Conservation (phyloP, 2,329 filamentous ascomycete species). For the Conoideocrella luteorostrata region DNA sequence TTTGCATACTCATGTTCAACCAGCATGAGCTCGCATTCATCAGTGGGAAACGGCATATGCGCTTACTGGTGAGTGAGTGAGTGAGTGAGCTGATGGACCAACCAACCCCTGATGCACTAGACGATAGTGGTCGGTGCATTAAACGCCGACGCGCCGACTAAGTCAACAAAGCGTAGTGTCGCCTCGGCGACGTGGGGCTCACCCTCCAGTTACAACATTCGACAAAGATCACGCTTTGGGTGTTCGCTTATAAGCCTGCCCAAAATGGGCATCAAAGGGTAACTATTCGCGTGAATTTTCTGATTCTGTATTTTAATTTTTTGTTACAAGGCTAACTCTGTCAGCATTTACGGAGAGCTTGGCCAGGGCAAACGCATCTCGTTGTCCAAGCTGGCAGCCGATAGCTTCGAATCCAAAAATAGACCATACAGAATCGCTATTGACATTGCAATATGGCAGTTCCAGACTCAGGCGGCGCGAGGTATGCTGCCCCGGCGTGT, state of each 20-base stretch:
- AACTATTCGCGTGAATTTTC: background rate
- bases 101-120: background rate
- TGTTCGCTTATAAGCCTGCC: background rate
- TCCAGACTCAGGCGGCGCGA: conserved; percentile 79
- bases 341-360: conserved; percentile 84
- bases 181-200: conserved; percentile 24
- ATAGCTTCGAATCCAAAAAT: conserved; percentile 63
- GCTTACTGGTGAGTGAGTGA: too few relatives aligned
- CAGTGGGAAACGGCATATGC: too few relatives aligned
- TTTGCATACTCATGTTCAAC: too few relatives aligned
- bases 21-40: too few relatives aligned
- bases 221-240: background rate
- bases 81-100: too few relatives aligned
- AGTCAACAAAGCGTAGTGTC: conserved; percentile 20
- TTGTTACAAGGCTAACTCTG: conserved; percentile 5
- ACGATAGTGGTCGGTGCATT: conserved; percentile 7
- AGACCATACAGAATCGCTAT: conserved; percentile 81
- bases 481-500: too few relatives aligned
- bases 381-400: conserved; percentile 73
- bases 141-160: conserved; percentile 22
- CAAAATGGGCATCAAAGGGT: conserved; percentile 63
- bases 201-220: background rate
- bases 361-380: conserved; percentile 73
- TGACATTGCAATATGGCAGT: conserved; percentile 96
- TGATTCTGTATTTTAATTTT: background rate